A percentile compares a stretch with the other conserved stretches of the same genome.
Conservation (phyloP, 2,329 filamentous ascomycete genomes). For the Cercospora zeae-maydis region DNA sequence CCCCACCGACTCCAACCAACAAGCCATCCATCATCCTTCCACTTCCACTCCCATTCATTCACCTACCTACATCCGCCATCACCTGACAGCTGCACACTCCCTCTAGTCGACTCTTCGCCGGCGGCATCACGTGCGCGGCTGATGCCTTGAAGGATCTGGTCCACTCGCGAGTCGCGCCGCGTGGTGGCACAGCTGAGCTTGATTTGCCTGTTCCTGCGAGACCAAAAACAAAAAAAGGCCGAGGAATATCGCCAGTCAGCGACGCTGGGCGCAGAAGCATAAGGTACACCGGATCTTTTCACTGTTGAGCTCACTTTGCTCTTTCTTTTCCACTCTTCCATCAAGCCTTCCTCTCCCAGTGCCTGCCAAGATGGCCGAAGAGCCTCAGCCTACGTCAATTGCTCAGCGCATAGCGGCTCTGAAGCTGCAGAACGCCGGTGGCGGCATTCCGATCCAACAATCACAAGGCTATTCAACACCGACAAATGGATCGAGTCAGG, state of each 20-base stretch:
- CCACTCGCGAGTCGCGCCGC: not conserved
- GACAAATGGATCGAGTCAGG: slow-evolving; percentile 18
- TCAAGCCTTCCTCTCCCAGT: not conserved
- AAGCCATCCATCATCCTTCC: not conserved
- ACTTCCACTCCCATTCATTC: not conserved
- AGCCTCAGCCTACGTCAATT: slow-evolving; percentile 36
- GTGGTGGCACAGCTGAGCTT: slow-evolving; percentile 2
- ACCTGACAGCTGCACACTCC: not conserved
- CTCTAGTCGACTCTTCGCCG: not conserved
- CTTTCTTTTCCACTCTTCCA: not conserved
- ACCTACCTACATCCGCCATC: not conserved
- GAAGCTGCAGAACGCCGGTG: slow-evolving; percentile 45
- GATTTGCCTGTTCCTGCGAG: not conserved
- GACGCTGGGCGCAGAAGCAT: not conserved
- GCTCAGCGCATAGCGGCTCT: slow-evolving; percentile 48
- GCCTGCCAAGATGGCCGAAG: slow-evolving; percentile 25
- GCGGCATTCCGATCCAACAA: slow-evolving; percentile 35
- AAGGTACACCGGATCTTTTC: not conserved
- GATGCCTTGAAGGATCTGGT: slow-evolving; percentile 1
- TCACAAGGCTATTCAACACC: slow-evolving; percentile 30
- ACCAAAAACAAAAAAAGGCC: not conserved
- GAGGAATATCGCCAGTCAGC: not conserved
- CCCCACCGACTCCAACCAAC: not conserved
- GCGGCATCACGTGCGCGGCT: not conserved
- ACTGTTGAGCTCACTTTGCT: not conserved